Conservation (phyloP, 2,329 filamentous ascomycete genomes). For the Endocalyx cinctus region DNA sequence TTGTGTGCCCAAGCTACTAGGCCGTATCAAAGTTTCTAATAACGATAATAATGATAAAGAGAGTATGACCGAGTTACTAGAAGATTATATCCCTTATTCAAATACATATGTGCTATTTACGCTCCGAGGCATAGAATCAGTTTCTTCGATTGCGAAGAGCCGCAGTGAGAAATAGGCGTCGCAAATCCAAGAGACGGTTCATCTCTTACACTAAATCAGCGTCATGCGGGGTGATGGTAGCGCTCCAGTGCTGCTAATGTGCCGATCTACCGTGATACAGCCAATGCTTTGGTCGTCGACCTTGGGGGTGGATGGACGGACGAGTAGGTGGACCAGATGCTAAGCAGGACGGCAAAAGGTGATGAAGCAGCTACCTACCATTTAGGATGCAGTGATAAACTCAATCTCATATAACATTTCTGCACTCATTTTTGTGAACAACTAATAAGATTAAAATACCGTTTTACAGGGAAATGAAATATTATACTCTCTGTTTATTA, state of each 20-base stretch:
- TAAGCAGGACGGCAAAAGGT: constrained; percentile 30
- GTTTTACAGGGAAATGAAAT: no score
- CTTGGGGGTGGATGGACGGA: constrained; percentile 34
- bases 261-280: constrained; percentile 28
- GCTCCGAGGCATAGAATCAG: constrained; percentile 7
- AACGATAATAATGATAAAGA: no score
- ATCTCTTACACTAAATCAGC: constrained; percentile 19
- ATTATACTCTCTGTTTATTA: no score
- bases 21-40: constrained; percentile 7
- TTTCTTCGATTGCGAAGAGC: constrained; percentile 9
- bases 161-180: constrained; percentile 12
- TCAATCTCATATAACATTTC: no score
- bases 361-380: no score
- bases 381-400: no score
- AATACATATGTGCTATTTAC: constrained; percentile 8
- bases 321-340: constrained; percentile 34
- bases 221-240: constrained; percentile 29
- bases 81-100: constrained; percentile 10
- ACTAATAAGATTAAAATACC: no score
- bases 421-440: no score
- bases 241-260: constrained; percentile 30
- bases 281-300: constrained; percentile 34
- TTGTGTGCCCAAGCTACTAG: constrained; percentile 13
- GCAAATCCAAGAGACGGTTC: constrained; percentile 23
- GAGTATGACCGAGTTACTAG: constrained; percentile 10